These are phyloP conservation scores for Coleophoma eucalyptorum DNA, from an alignment of 2,329 filamentous ascomycete genomes.

Conservation along the genomic window DNA sequence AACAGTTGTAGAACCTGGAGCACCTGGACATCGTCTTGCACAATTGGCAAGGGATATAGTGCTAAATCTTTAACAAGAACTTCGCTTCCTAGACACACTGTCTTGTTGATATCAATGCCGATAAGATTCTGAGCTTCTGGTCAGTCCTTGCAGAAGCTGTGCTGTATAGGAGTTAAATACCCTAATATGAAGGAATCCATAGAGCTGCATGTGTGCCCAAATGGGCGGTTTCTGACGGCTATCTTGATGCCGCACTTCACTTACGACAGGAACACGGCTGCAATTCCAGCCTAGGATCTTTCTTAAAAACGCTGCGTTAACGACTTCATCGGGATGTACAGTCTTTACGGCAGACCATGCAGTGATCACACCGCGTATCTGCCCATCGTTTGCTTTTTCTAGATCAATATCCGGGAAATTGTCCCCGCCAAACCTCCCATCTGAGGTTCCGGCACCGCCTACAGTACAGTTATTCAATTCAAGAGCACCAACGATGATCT, in stretches of 20 bases:
- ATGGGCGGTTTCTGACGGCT: not conserved
- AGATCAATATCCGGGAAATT: slow-evolving; percentile 10
- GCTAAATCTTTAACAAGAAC: slow-evolving; percentile 20
- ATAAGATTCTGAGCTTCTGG: slow-evolving; percentile 15
- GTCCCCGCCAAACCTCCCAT: not conserved
- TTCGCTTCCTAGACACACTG: not conserved
- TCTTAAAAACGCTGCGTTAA: slow-evolving; percentile 18
- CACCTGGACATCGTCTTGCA: slow-evolving; percentile 18
- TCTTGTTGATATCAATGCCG: slow-evolving; percentile 11
- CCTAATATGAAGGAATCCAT: slow-evolving; percentile 22
- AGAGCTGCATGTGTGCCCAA: slow-evolving; percentile 13
- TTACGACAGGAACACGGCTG: slow-evolving; percentile 23
- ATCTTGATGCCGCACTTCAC: slow-evolving; percentile 1
- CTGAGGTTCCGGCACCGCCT: slow-evolving; percentile 2
- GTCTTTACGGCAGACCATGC: slow-evolving; percentile 19
- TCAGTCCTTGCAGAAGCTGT: not conserved
- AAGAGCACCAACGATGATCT: slow-evolving; percentile 21
- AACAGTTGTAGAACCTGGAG: slow-evolving; percentile 24
- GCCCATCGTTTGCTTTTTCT: slow-evolving; percentile 14
- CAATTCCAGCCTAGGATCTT: slow-evolving; percentile 21
- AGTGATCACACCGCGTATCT: slow-evolving; percentile 12
- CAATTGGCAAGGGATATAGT: slow-evolving; percentile 23
- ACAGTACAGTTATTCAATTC: slow-evolving; percentile 16
- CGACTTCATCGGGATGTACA: slow-evolving; percentile 17
- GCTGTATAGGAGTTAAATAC: slow-evolving; percentile 6